These are phyloP conservation scores for Apiotrichum porosum DNA, from an alignment of 1,284 basidiomycete species.

Conservation along the genomic window DNA sequence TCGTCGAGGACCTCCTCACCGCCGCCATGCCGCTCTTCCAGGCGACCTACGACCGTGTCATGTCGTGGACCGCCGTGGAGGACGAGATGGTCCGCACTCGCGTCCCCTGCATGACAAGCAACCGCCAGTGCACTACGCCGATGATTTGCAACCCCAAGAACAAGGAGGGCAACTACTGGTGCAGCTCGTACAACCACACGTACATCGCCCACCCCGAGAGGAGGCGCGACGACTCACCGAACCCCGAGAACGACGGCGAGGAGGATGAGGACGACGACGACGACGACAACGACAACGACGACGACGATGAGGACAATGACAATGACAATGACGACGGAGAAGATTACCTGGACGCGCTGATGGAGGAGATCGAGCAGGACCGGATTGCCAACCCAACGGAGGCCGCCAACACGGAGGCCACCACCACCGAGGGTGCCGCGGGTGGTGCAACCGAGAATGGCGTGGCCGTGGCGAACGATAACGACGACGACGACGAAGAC, in stretches of 20 bases:
- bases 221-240: too few relatives aligned
- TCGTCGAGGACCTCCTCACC: constrained; percentile 3
- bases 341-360: neutral
- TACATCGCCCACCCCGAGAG: too few relatives aligned
- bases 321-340: neutral
- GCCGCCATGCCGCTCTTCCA: constrained; percentile 2
- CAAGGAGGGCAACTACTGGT: neutral
- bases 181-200: neutral
- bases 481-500: neutral
- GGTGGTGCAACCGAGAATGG: neutral
- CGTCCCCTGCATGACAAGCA: neutral
- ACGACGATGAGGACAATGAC: neutral
- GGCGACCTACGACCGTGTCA: constrained; percentile 5
- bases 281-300: neutral
- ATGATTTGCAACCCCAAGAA: constrained; percentile 3
- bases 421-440: neutral
- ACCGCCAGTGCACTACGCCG: constrained; percentile 3
- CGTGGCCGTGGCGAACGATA: neutral
- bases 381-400: neutral
- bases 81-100: neutral
- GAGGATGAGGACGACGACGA: neutral
- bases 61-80: neutral
- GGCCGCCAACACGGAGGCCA: neutral
- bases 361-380: neutral
- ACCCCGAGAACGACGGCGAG: neutral